These are phyloP conservation scores for Puya raimondii DNA, from an alignment of 176 grass and related monocot species.

Conservation along the genomic window DNA sequence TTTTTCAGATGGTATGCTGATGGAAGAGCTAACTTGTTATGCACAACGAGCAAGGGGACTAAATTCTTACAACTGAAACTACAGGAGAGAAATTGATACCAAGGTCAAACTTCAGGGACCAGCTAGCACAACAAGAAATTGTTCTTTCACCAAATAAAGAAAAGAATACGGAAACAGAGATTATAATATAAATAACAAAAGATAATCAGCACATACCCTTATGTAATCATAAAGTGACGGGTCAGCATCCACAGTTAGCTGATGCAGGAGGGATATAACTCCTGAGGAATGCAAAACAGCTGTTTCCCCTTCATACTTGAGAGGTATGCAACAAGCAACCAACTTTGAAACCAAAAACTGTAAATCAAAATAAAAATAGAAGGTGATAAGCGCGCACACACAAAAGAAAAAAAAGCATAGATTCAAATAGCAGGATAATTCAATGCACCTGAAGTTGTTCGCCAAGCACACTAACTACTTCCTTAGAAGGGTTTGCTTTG, in stretches of 20 bases:
- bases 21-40: too few species aligned
- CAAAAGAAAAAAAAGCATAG: neutral
- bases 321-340: constrained; percentile 56
- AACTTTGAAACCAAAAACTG: constrained; percentile 88
- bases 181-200: neutral
- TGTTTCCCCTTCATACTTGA: constrained; percentile 30
- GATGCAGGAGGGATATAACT: constrained; percentile 68
- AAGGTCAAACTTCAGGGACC: neutral
- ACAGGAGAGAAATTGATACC: too few species aligned
- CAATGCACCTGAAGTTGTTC: constrained; percentile 79
- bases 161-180: neutral
- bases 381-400: neutral
- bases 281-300: constrained; percentile 35
- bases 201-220: constrained; percentile 38
- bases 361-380: neutral
- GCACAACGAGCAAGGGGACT: too few species aligned
- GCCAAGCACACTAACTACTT: constrained; percentile 56
- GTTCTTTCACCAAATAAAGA: neutral
- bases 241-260: constrained; percentile 67
- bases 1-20: too few species aligned
- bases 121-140: neutral
- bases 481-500: constrained; percentile 37
- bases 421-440: neutral
- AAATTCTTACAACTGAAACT: too few species aligned
- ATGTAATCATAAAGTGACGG: constrained; percentile 78